Evolutionary conservation across 495 filamentous ascomycete species (phyloP), one percentile per base, ranked within the genome.

Genomic region (Trichoderma erinaceum): DNA sequence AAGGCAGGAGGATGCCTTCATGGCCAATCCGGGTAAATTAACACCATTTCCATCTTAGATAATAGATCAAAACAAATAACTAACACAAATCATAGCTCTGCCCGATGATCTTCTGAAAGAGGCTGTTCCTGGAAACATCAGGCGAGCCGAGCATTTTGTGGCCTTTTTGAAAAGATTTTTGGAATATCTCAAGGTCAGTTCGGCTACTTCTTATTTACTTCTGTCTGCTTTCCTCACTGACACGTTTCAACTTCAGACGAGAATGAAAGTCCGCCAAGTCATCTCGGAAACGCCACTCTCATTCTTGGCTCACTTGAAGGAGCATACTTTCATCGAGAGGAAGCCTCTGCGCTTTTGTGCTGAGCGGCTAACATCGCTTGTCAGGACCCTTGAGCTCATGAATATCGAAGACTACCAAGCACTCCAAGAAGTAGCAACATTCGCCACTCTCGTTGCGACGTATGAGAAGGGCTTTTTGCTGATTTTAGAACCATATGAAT

Each of bases 331-430:
- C 73, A 99, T 99, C 72, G 95, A 99, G 75, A 91, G 91, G 76
- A 99, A 99, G 73, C 95, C 95, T 0, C 77, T 99, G n/a, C 81
- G 87, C 69, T 99, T 98, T 76, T 99, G 95, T 73, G 92, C 96
- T 1, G 96, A 99, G 78, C 89, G 95, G 41, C 80, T 99, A 7
- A 97, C 94, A 2, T 98, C 94, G 3, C 89, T 99, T 0, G 95
- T 98, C 23, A 86, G 96, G 64, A 98, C 96, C 0, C 86, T 99
- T 29, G 96, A 99, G 74, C 89, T 99, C 65, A 93, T 93, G 23
- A 97, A 96, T 70, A 97, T 99, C 65, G 96, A 98, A 79, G 96
- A 99, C 73, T 98, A 96, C 74, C 92, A 96, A 69, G 90, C 95
- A 6, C 84, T 99, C 0, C 96, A 99, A 82, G 94, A 99, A 81